phyloP scores from a whole-genome alignment of 1,139 yeast genomes.

The Geotrichum klebahnii region DNA sequence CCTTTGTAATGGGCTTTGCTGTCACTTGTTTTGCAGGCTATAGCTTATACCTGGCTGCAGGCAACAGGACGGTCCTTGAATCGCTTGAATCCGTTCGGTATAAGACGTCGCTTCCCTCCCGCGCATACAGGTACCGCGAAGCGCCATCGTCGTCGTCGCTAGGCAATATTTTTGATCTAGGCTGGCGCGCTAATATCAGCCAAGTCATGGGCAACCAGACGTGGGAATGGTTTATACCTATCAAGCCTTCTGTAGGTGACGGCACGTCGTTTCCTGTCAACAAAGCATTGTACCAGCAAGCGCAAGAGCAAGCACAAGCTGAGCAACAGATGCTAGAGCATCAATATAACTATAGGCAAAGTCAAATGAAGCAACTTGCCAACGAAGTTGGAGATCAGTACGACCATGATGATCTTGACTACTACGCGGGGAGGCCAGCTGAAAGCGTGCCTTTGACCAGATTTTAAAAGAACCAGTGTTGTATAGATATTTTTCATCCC shows the following conservation, averaged over 20 bases:
- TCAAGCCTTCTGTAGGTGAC: conserved; percentile 29
- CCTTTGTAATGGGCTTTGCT: conserved; percentile 62
- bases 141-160: conserved; percentile 42
- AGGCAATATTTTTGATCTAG: conserved; percentile 75
- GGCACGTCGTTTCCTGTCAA: conserved; percentile 21
- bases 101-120: conserved; percentile 45
- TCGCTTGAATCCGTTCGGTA: conserved; percentile 59
- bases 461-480: too few species aligned
- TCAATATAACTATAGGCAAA: conserved; percentile 10
- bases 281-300: conserved; percentile 8
- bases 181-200: conserved; percentile 56
- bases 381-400: too few species aligned
- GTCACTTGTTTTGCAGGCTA: conserved; percentile 56
- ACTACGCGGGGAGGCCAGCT: too few species aligned
- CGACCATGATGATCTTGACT: conserved; percentile 1
- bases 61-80: conserved; percentile 80
- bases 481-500: not conserved
- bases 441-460: not conserved
- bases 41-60: conserved; percentile 54
- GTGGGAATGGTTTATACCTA: conserved; percentile 71
- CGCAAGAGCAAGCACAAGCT: conserved; percentile 2
- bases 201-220: conserved; percentile 67
- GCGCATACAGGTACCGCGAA: conserved; percentile 40
- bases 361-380: conserved; percentile 2
- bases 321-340: conserved; percentile 13